A percentile compares a stretch with the other conserved stretches of the same genome.
Evolutionary conservation across 2,329 filamentous ascomycete species (phyloP).

Genomic region (Botrytis porri): DNA sequence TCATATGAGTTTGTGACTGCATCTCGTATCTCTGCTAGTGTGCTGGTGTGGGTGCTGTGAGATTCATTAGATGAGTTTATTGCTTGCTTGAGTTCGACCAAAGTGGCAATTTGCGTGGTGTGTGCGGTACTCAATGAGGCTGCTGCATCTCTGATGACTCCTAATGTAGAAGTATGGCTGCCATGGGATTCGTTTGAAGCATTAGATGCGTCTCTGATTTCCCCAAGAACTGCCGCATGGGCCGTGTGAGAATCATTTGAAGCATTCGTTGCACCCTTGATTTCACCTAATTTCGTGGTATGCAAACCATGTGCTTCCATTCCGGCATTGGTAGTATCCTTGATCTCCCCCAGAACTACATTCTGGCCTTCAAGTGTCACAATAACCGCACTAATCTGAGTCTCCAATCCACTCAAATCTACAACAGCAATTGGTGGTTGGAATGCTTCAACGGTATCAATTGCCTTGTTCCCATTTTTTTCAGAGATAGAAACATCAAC

Average conservation of each 20-base stretch:
- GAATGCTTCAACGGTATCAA: neutral
- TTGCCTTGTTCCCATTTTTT: neutral
- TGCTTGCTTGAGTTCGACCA: constrained; percentile 16
- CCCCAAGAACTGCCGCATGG: constrained; percentile 21
- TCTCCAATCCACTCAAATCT: constrained; percentile 3
- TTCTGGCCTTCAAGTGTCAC: constrained; percentile 27
- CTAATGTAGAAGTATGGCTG: constrained; percentile 17
- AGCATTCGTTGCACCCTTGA: constrained; percentile 15
- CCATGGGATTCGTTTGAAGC: constrained; percentile 25
- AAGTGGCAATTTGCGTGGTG: constrained; percentile 18
- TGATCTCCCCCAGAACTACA: constrained; percentile 22
- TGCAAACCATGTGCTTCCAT: constrained; percentile 30
- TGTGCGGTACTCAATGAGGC: constrained; percentile 15
- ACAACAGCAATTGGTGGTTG: neutral
- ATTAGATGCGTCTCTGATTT: constrained; percentile 27
- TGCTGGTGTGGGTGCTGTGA: constrained; percentile 25
- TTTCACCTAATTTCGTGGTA: constrained; percentile 18
- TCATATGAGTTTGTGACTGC: constrained; percentile 17
- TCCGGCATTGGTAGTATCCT: neutral
- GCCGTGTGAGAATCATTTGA: constrained; percentile 21
- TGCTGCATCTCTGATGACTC: constrained; percentile 20
- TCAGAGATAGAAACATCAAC: neutral
- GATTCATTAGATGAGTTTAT: constrained; percentile 11
- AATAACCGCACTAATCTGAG: neutral
- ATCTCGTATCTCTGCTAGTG: constrained; percentile 28